Conservation (phyloP, 1,284 basidiomycete genomes). For the Bondarzewia mesenterica region DNA sequence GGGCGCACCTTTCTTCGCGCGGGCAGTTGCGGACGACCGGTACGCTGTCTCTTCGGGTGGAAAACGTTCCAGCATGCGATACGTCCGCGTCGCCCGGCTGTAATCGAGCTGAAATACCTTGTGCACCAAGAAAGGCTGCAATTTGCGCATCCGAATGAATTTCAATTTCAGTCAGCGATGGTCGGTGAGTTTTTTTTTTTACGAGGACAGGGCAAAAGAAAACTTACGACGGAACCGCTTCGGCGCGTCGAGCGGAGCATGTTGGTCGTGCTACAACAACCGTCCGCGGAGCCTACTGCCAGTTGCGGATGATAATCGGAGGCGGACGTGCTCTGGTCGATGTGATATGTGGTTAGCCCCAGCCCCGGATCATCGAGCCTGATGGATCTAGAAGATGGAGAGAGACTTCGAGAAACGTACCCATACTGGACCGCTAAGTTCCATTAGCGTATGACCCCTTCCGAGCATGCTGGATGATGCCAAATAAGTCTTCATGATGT, state of each 20-base stretch:
- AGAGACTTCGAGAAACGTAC: slow-evolving; percentile 45
- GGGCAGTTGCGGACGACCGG: slow-evolving; percentile 30
- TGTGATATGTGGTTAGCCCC: too few species aligned
- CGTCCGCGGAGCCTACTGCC: slow-evolving; percentile 76
- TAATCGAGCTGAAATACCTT: slow-evolving; percentile 85
- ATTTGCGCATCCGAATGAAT: background rate
- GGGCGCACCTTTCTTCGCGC: slow-evolving; percentile 22
- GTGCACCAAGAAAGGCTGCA: slow-evolving; percentile 68
- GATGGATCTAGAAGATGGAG: too few species aligned
- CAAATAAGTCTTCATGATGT: slow-evolving; percentile 66
- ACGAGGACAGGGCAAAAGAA: too few species aligned
- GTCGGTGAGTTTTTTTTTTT: too few species aligned
- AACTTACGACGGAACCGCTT: slow-evolving; percentile 60
- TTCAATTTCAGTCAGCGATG: too few species aligned
- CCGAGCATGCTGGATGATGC: slow-evolving; percentile 66
- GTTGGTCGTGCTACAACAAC: slow-evolving; percentile 67
- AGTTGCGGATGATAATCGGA: slow-evolving; percentile 87
- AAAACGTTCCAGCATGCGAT: slow-evolving; percentile 79
- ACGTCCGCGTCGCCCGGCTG: slow-evolving; percentile 61
- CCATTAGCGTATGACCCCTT: slow-evolving; percentile 61
- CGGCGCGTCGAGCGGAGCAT: slow-evolving; percentile 59
- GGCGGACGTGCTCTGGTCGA: slow-evolving; percentile 53
- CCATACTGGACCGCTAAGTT: slow-evolving; percentile 75
- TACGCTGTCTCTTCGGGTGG: slow-evolving; percentile 65
- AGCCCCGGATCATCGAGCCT: too few species aligned